Percentiles rank a stretch among this genome's conserved stretches.
Conservation (phyloP, 805 yeast species). For the Wickerhamomyces silvicola region DNA sequence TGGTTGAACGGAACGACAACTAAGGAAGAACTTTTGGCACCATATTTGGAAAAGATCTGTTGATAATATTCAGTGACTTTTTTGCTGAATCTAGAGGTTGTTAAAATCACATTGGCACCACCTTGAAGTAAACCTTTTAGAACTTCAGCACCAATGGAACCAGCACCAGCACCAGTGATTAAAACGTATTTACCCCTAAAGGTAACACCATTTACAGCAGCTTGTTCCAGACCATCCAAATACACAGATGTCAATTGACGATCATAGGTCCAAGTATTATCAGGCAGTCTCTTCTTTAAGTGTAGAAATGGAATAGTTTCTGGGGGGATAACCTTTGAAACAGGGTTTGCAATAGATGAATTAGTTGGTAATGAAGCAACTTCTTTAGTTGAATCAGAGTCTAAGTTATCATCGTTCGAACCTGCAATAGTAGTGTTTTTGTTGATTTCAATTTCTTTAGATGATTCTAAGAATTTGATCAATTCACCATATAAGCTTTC, state of each 20-base stretch:
- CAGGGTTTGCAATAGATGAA: slow-evolving; percentile 64
- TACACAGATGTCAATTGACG: slow-evolving; percentile 67
- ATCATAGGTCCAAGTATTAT: slow-evolving; percentile 82
- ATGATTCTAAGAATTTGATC: slow-evolving; percentile 59
- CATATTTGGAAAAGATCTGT: slow-evolving; percentile 83
- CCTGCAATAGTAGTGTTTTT: slow-evolving; percentile 54
- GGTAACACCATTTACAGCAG: slow-evolving; percentile 91
- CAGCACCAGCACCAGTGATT: slow-evolving; percentile 98
- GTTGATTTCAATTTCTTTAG: slow-evolving; percentile 65
- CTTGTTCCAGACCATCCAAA: slow-evolving; percentile 86
- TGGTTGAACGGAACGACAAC: slow-evolving; percentile 98
- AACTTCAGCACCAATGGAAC: slow-evolving; percentile 97
- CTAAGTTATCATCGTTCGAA: slow-evolving; percentile 41
- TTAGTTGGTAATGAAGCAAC: slow-evolving; percentile 78
- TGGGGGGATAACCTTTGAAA: slow-evolving; percentile 64
- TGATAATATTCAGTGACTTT: slow-evolving; percentile 95
- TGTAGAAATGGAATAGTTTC: slow-evolving; percentile 94
- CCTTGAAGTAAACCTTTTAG: slow-evolving; percentile 92
- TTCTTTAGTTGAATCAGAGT: slow-evolving; percentile 59
- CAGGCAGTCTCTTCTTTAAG: slow-evolving; percentile 67
- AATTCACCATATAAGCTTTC: slow-evolving; percentile 66
- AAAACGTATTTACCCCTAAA: slow-evolving; percentile 84
- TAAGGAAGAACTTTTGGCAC: slow-evolving; percentile 87
- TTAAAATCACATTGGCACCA: slow-evolving; percentile 95
- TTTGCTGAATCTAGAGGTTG: slow-evolving; percentile 93